Evolutionary conservation across 306 rosid species (phyloP).

Genomic region (Cucurbita maxima): DNA sequence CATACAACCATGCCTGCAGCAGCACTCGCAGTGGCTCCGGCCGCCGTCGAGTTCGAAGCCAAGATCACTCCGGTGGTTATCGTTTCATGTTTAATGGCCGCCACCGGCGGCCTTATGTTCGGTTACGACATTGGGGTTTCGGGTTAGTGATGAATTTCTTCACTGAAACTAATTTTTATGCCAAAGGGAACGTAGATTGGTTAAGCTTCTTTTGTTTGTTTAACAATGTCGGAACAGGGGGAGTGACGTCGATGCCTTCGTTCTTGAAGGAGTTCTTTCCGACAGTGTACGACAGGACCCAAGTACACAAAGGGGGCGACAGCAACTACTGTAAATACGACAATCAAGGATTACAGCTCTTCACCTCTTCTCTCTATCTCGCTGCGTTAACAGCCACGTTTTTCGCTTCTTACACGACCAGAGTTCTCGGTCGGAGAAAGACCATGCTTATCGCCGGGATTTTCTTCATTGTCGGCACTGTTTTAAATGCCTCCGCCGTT

Average conservation of each 20-base stretch:
- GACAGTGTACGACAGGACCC: conserved; percentile 2
- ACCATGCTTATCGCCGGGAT: conserved; percentile 62
- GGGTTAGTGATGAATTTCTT: conserved; percentile 6
- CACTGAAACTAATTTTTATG: not conserved
- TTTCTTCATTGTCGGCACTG: conserved; percentile 43
- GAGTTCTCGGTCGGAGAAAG: conserved; percentile 30
- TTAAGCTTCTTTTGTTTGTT: not conserved
- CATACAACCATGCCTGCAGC: conserved; percentile 22
- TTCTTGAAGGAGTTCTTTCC: conserved; percentile 18
- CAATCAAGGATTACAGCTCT: conserved; percentile 11
- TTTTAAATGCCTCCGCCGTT: conserved; percentile 27
- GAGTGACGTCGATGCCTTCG: conserved; percentile 22
- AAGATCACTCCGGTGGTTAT: conserved; percentile 29
- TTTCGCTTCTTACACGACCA: conserved; percentile 17
- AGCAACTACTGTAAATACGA: conserved; percentile 25
- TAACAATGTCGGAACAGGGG: conserved; percentile 6
- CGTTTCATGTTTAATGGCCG: conserved; percentile 38
- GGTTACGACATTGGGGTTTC: conserved; percentile 55
- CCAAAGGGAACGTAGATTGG: too few species aligned
- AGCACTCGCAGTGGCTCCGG: conserved; percentile 3
- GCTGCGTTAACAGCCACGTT: conserved; percentile 16
- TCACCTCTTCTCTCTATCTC: conserved; percentile 21
- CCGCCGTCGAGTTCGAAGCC: conserved; percentile 23
- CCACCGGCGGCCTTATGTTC: conserved; percentile 55
- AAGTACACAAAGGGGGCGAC: not conserved